Conservation (phyloP, 495 filamentous ascomycete species). For the Aspergillus affinis region DNA sequence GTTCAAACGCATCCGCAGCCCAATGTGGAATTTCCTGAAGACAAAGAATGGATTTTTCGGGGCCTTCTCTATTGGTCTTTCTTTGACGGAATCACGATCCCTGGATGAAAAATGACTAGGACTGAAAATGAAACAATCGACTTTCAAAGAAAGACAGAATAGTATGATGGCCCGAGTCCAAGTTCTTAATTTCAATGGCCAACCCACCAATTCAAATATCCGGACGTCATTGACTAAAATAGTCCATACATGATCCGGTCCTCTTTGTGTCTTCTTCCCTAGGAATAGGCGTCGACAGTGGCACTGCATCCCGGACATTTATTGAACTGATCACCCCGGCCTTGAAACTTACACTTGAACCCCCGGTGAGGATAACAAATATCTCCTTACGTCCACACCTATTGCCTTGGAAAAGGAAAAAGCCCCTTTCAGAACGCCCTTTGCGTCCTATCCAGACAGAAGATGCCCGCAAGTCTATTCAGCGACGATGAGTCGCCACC, state of each 20-base stretch:
- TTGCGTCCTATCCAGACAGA: not conserved
- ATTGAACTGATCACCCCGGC: not conserved
- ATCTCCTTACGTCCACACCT: not conserved
- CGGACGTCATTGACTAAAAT: not conserved
- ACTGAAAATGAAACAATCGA: not conserved
- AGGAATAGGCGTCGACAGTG: not conserved
- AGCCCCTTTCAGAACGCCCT: not conserved
- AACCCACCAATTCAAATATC: not conserved
- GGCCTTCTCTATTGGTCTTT: not conserved
- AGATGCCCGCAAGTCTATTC: not conserved
- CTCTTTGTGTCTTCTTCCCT: not conserved
- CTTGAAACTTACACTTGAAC: not conserved
- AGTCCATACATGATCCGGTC: not conserved
- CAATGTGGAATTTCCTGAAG: not conserved
- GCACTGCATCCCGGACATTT: not conserved
- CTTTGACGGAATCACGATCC: not conserved
- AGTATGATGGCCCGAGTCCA: not conserved
- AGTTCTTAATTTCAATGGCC: not conserved
- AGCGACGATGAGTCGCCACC: not conserved
- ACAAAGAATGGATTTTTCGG: not conserved
- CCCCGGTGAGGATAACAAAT: not conserved
- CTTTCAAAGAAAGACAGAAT: not conserved
- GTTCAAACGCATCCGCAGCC: not conserved
- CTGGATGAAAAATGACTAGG: not conserved
- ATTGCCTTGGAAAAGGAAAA: not conserved